Evolutionary conservation across 2,329 filamentous ascomycete species (phyloP), one percentile per base, ranked within the genome.

Genomic region (Fragosphaeria purpurea): DNA sequence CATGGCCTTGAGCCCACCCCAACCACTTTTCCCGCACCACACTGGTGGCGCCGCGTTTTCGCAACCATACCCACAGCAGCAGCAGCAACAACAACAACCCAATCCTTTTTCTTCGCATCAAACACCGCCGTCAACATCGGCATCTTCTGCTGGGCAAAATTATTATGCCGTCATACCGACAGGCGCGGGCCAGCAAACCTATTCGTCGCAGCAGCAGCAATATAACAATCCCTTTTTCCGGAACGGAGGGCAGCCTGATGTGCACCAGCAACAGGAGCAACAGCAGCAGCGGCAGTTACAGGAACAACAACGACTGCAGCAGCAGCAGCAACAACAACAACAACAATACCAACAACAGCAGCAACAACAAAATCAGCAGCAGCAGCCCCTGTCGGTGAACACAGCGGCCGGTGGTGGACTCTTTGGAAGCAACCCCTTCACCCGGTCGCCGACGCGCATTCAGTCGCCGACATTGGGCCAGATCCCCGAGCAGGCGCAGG

Each of bases 21-120:
- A 80, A 58, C 76, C 80, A 9, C 69, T 88, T 41, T 88, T 88
- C 60, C 83, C 85, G 1, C 79, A 88, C 60, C 80, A 82, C 46
- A 88, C 85, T 4, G 83, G 85, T 48, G 82, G 78, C 9, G 52
- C 73, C 60, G 60, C 66, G 53, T 67, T 62, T 58, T 63, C 61
- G 32, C 70, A 70, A 59, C 60, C 60, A 42, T 52, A 46, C 44
- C 44, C 43, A 11, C 53, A 52, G 22, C 54, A 44, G 6, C 41
- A 39, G 30, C 46, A 43, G 38, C 46, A 41, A n/a, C 50, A 46
- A 8, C 13, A 42, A 11, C 49, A 46, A 37, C 37, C 59, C 41
- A 2, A 38, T 6, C 1, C 41, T 37, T 8, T 48, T 7, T 34
- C 41, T 1, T 5, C 38, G 6, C 37, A 8, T 33, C 46, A 50